Evolutionary conservation across 805 yeast genomes (phyloP).

Genomic region (Ascoidea tarda): DNA sequence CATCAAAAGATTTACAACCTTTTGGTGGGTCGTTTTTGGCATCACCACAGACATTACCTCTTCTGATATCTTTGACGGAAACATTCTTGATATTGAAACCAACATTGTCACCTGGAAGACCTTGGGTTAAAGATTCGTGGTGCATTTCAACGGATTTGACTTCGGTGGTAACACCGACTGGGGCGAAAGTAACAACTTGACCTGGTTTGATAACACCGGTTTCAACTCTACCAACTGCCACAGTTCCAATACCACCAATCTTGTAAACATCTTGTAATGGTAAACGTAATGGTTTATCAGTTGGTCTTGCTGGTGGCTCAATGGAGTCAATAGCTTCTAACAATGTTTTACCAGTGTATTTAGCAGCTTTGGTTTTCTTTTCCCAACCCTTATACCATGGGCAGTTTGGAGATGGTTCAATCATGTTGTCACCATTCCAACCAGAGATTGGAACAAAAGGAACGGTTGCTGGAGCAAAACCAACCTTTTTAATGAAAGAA

Average conservation of each 20-base stretch:
- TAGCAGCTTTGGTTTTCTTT: slow-evolving; percentile 64
- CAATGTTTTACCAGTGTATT: slow-evolving; percentile 64
- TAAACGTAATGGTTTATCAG: slow-evolving; percentile 78
- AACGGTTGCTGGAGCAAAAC: slow-evolving; percentile 71
- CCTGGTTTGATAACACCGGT: slow-evolving; percentile 88
- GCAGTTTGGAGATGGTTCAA: slow-evolving; percentile 69
- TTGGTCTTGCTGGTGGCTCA: slow-evolving; percentile 71
- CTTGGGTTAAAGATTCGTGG: slow-evolving; percentile 68
- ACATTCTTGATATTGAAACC: slow-evolving; percentile 88
- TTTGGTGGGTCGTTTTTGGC: slow-evolving; percentile 80
- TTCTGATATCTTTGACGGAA: slow-evolving; percentile 77
- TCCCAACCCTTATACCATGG: slow-evolving; percentile 84
- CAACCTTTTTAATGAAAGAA: slow-evolving; percentile 74
- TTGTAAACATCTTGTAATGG: slow-evolving; percentile 87
- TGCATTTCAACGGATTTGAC: slow-evolving; percentile 86
- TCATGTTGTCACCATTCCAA: slow-evolving; percentile 90
- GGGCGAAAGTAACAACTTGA: slow-evolving; percentile 81
- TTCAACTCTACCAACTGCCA: slow-evolving; percentile 90
- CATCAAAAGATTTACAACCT: slow-evolving; percentile 68
- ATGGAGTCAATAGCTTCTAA: slow-evolving; percentile 76
- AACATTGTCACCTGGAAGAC: slow-evolving; percentile 85
- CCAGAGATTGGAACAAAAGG: slow-evolving; percentile 88
- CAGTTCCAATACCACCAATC: slow-evolving; percentile 87
- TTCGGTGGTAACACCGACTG: slow-evolving; percentile 82
- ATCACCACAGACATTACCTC: slow-evolving; percentile 91